Evolutionary conservation across 164 flowering plant species (phyloP), one percentile per base, ranked within the genome.

Genomic region (Kingdonia uniflora): DNA sequence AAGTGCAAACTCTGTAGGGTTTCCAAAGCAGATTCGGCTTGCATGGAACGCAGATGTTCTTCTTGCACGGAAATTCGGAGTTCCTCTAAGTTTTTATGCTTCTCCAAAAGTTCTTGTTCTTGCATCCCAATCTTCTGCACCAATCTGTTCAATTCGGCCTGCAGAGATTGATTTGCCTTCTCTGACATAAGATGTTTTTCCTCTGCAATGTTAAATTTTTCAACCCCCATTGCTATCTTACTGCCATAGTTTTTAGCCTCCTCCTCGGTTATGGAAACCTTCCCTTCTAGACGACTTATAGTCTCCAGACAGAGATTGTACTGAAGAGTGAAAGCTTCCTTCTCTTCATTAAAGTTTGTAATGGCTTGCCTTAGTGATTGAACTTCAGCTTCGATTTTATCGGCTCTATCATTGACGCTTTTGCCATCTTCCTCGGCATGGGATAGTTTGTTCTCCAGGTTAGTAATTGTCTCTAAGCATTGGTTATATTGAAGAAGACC

Each of bases 41-140:
- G 72, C 46, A 68, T 52, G 65, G 71, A 73, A 19, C 68, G 79
- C 14, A 64, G 57, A 10, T 62, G 80, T 61, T 84, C 95, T 25
- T 82, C 84, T 50, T 78, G 74, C 26, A 84, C 44, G 48, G 62
- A 52, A 50, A 39, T 33, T 43, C 70, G 76, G 50, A 88, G 71
- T 40, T 70, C 79, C 61, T 78, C 80, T 66, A 92, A 62, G 63
- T 84, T 86, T 15, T 66, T 70, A 41, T 82, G 72, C 76, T 74
- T 86, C 59, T 75, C 56, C 13, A 56, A 57, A 58, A 88, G 81
- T 64, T 82, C 82, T 50, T 71, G 72, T 63, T 85, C 83, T 65
- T 81, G 87, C 56, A 49, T 50, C 17, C 68, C 67, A 47, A 85
- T 76, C 64, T 68, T 77, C 62, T 71, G 62, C 16, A 62, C 60